These are phyloP conservation scores for Zizania palustris DNA, from an alignment of 202 grass and related monocot genomes.

Conservation along the genomic window DNA sequence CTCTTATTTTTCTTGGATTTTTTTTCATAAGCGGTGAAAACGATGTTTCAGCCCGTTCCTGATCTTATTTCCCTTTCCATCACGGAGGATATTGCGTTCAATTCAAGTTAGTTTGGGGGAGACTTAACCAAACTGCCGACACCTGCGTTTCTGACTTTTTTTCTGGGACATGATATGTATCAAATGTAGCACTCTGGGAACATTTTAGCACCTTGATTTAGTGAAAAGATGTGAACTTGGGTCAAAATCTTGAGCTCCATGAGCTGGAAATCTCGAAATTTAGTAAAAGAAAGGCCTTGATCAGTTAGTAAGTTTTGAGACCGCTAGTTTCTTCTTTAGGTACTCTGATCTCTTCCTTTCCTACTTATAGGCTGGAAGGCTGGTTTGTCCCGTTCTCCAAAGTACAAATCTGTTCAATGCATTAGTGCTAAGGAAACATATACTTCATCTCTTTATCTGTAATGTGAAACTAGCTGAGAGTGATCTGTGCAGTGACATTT, in stretches of 20 bases:
- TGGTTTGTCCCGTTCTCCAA: constrained; percentile 23
- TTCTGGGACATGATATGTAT: background rate
- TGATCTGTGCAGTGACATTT: constrained; percentile 34
- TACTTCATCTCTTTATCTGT: background rate
- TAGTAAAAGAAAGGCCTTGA: constrained; percentile 13
- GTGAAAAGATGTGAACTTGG: constrained; percentile 19
- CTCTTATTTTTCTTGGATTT: background rate
- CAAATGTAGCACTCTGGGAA: constrained; percentile 18
- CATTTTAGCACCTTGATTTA: constrained; percentile 28
- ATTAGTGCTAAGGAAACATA: background rate
- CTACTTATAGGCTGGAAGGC: constrained; percentile 12
- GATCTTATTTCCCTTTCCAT: constrained; percentile 15
- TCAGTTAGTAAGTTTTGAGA: constrained; percentile 20
- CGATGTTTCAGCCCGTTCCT: constrained; percentile 24
- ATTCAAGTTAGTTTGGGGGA: background rate
- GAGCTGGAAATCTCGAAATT: constrained; percentile 30
- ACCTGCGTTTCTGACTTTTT: constrained; percentile 10
- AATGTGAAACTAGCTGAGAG: constrained; percentile 24
- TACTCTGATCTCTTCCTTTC: constrained; percentile 22
- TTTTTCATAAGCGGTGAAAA: background rate
- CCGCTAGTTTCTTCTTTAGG: constrained; percentile 21
- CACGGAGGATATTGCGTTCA: constrained; percentile 25
- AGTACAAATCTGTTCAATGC: constrained; percentile 16
- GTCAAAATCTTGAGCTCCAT: constrained; percentile 17
- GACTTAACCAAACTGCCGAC: constrained; percentile 41